Evolutionary conservation across 2,329 filamentous ascomycete species (phyloP).

Genomic region (Calonectria leucothoes): DNA sequence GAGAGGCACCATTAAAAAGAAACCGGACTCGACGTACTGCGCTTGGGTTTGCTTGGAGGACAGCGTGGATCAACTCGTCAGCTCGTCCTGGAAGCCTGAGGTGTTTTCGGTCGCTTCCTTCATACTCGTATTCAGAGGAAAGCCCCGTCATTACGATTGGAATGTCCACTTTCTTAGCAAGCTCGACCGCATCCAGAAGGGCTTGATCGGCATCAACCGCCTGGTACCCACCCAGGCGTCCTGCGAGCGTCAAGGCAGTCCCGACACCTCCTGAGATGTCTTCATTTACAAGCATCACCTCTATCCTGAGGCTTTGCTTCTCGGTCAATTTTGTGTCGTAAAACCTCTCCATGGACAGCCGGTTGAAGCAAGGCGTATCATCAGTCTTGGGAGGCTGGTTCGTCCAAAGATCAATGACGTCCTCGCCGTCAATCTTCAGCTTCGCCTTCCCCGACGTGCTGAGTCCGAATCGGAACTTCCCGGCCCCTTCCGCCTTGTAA

Average conservation of each 20-base stretch:
- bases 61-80: slow-evolving; percentile 9
- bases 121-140: slow-evolving; percentile 55
- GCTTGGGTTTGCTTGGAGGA: slow-evolving; percentile 20
- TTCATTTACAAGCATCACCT: slow-evolving; percentile 35
- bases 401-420: slow-evolving; percentile 47
- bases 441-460: slow-evolving; percentile 49
- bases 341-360: slow-evolving; percentile 30
- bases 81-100: slow-evolving; percentile 7
- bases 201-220: slow-evolving; percentile 42
- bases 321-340: slow-evolving; percentile 20
- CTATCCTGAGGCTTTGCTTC: slow-evolving; percentile 22
- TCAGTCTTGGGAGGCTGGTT: slow-evolving; percentile 47
- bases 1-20: background rate
- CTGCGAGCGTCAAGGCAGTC: slow-evolving; percentile 32
- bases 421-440: slow-evolving; percentile 46
- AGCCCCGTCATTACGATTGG: slow-evolving; percentile 67
- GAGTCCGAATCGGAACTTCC: slow-evolving; percentile 42
- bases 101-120: slow-evolving; percentile 59
- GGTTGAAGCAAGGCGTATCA: slow-evolving; percentile 48
- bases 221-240: slow-evolving; percentile 33
- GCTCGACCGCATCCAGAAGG: slow-evolving; percentile 45
- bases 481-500: slow-evolving; percentile 17
- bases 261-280: slow-evolving; percentile 35
- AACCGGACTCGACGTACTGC: slow-evolving; percentile 14
- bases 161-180: slow-evolving; percentile 58